Evolutionary conservation across 2,329 filamentous ascomycete species (phyloP).

Genomic region (Diaporthe destruens): DNA sequence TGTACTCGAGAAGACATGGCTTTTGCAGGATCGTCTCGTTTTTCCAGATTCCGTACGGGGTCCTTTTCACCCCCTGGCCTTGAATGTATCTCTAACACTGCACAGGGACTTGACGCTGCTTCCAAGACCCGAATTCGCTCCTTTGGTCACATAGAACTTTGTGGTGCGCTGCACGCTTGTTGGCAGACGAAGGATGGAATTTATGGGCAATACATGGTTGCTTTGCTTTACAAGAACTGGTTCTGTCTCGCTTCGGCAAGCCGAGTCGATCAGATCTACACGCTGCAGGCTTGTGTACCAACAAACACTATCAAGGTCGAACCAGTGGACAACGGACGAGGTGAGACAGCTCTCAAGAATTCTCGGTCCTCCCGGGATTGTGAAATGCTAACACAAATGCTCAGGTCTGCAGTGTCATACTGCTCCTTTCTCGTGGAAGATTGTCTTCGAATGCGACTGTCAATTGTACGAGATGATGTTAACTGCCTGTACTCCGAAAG

Average conservation of each 20-base stretch:
- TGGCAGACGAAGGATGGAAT: slow-evolving; percentile 80
- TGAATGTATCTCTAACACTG: slow-evolving; percentile 45
- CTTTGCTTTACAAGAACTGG: slow-evolving; percentile 84
- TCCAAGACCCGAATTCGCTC: slow-evolving; percentile 78
- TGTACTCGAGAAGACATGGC: slow-evolving; percentile 84
- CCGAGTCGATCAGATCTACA: slow-evolving; percentile 76
- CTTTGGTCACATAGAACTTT: slow-evolving; percentile 84
- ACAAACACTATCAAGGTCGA: slow-evolving; percentile 76
- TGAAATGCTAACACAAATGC: neutral
- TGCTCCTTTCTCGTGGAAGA: slow-evolving; percentile 90
- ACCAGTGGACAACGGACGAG: slow-evolving; percentile 80
- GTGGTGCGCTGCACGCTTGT: slow-evolving; percentile 85
- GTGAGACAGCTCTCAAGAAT: slow-evolving; percentile 56
- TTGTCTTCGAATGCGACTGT: slow-evolving; percentile 83
- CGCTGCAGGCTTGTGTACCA: slow-evolving; percentile 79
- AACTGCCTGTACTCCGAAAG: slow-evolving; percentile 84
- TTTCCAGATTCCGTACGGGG: slow-evolving; percentile 71
- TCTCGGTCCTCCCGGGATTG: neutral
- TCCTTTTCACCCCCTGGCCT: slow-evolving; percentile 43
- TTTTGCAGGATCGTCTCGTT: slow-evolving; percentile 83
- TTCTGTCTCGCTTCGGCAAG: slow-evolving; percentile 79
- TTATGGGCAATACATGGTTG: slow-evolving; percentile 85
- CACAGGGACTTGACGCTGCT: slow-evolving; percentile 60
- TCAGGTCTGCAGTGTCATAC: slow-evolving; percentile 88
- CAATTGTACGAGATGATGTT: slow-evolving; percentile 87